These are phyloP conservation scores for Cicer yamashitae DNA, from an alignment of 306 rosid species.

Conservation along the genomic window DNA sequence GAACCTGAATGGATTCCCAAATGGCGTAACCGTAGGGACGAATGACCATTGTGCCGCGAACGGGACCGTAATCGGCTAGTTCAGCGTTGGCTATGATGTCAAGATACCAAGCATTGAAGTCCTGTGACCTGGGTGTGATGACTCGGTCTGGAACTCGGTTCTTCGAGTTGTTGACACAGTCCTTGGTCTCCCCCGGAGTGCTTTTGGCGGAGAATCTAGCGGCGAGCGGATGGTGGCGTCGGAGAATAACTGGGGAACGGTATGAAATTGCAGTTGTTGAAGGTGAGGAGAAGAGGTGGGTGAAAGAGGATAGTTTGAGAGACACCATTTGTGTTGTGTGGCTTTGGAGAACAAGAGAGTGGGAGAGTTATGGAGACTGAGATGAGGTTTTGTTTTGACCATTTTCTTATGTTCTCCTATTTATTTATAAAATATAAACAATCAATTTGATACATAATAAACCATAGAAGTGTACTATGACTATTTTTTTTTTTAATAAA, in stretches of 20 bases:
- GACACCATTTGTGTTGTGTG: constrained; percentile 55
- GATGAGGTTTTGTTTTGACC: constrained; percentile 42
- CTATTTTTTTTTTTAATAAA: too few species aligned
- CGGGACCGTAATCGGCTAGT: constrained; percentile 99
- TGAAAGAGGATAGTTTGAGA: constrained; percentile 70
- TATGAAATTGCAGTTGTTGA: constrained; percentile 44
- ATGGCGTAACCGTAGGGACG: constrained; percentile 97
- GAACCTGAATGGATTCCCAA: constrained; percentile 97
- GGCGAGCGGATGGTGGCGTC: constrained; percentile 45
- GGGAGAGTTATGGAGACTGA: neutral
- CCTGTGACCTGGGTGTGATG: constrained; percentile 88
- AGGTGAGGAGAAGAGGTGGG: constrained; percentile 64
- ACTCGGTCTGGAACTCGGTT: constrained; percentile 64
- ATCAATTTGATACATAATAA: too few species aligned
- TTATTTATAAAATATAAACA: too few species aligned
- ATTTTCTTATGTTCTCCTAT: neutral
- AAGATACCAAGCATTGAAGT: constrained; percentile 95
- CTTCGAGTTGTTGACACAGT: constrained; percentile 58
- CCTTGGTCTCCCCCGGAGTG: constrained; percentile 52
- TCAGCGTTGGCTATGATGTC: constrained; percentile 84
- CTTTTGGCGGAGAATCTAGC: constrained; percentile 60
- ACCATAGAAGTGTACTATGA: too few species aligned
- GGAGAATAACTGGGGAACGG: constrained; percentile 47
- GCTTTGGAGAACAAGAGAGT: constrained; percentile 1
- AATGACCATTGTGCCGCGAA: constrained; percentile 97